Evolutionary conservation across 2,329 filamentous ascomycete genomes (phyloP).

Genomic region (Colletotrichum viniferum): DNA sequence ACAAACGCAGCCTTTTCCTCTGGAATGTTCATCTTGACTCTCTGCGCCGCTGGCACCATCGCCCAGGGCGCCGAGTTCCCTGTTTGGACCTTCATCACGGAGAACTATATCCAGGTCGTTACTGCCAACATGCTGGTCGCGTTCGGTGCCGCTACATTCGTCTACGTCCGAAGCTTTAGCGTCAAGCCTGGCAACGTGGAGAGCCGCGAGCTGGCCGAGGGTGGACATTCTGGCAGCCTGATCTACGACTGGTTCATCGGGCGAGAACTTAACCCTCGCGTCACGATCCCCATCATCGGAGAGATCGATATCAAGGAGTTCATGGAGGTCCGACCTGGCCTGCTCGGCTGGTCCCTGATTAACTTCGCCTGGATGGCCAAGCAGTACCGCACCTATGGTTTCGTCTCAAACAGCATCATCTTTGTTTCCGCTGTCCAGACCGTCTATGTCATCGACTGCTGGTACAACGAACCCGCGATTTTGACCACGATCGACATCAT

Average conservation of each 20-base stretch:
- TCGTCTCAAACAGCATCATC: slow-evolving; percentile 83
- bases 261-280: slow-evolving; percentile 89
- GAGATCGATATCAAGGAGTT: slow-evolving; percentile 90
- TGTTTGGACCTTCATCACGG: slow-evolving; percentile 91
- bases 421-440: slow-evolving; percentile 79
- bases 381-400: slow-evolving; percentile 85
- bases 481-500: slow-evolving; percentile 95
- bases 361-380: slow-evolving; percentile 85
- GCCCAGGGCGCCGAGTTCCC: slow-evolving; percentile 80
- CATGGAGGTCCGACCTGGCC: slow-evolving; percentile 88
- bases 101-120: slow-evolving; percentile 87
- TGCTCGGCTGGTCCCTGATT: slow-evolving; percentile 87
- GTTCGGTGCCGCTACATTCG: slow-evolving; percentile 73
- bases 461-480: slow-evolving; percentile 87
- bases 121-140: slow-evolving; percentile 83
- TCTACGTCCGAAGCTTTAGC: slow-evolving; percentile 82
- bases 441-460: slow-evolving; percentile 82
- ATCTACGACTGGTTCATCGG: slow-evolving; percentile 96
- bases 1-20: slow-evolving; percentile 69
- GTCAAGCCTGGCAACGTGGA: slow-evolving; percentile 77
- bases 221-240: slow-evolving; percentile 82
- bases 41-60: slow-evolving; percentile 75
- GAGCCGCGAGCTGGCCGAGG: slow-evolving; percentile 78
- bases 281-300: slow-evolving; percentile 78
- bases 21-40: slow-evolving; percentile 73